Base-by-base conservation (phyloP, 192 early-diverging fungal genomes). In the Linnemannia exigua region DNA sequence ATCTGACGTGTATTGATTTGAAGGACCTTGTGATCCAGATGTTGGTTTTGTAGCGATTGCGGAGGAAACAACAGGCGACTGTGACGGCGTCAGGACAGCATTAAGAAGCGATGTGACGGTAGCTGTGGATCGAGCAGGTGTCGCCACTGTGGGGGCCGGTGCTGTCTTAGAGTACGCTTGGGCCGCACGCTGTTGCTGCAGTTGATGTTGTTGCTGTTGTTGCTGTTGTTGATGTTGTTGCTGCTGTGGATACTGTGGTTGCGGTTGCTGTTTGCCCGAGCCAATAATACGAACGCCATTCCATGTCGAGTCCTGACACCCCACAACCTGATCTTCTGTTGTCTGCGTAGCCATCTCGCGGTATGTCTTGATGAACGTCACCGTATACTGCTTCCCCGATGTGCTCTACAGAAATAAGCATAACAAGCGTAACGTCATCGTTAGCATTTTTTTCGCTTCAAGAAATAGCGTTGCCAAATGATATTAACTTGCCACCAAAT, bases 291-390 rank as follows among this genome's bases (percentile, higher is more conserved):
- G 44, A 11, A 86, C 61, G 14, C 79, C 78, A 17, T 86, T 86
- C 44, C 50, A 86, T 17, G 50, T 67, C 2, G 84, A 73, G 0
- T 73, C 75, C 22, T 76, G n/a, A 14, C 25, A 63, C 19, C 12
- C 16, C 15, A 28, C 3, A 31, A 85, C 46, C 16, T 77, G 74
- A 25, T 86, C 84, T 38, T 86, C 84, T 16, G 84, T 86, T 8
- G 84, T 86, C 41, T 86, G 84, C 15, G 84, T 86, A 12, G 78
- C 77, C 78, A 80, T 86, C 66, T 86, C 84, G 25, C 74, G 36
- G 41, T 66, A 86, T 0, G 74, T 86, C 44, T 71, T 86, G 31
- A 67, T 48, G 0, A 76, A 36, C 1, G 74, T 80, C 15, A 73
- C 74, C 4, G 67, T 69, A 20, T 66, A 61, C 35, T 70, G 72